Evolutionary conservation across 2,329 filamentous ascomycete species (phyloP).

Genomic region (Exophiala lecanii-corni): DNA sequence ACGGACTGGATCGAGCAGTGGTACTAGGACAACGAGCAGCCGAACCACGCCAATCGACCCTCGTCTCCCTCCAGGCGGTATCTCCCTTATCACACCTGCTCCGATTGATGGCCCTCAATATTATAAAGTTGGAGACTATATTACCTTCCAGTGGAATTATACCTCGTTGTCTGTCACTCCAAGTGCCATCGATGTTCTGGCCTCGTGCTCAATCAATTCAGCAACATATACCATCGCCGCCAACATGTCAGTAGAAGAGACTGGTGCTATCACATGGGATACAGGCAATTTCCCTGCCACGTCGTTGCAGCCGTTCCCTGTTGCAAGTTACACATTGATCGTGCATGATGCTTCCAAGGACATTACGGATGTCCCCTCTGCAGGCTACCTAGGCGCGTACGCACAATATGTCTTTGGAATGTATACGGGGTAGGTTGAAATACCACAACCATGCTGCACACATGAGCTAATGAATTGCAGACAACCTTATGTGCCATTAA

Average conservation of each 20-base stretch:
- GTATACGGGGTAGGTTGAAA: constrained; percentile 45
- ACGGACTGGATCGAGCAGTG: constrained; percentile 6
- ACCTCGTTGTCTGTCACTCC: constrained; percentile 56
- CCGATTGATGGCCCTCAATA: constrained; percentile 48
- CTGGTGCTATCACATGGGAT: constrained; percentile 56
- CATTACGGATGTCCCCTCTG: constrained; percentile 46
- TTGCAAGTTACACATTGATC: constrained; percentile 59
- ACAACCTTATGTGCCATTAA: constrained; percentile 25
- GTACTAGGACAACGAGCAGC: constrained; percentile 23
- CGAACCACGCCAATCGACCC: constrained; percentile 47
- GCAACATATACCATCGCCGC: constrained; percentile 58
- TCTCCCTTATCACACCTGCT: constrained; percentile 58
- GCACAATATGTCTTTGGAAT: constrained; percentile 57
- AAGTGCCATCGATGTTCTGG: constrained; percentile 56
- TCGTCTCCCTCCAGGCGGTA: constrained; percentile 53
- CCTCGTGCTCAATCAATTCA: constrained; percentile 55
- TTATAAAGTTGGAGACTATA: constrained; percentile 60
- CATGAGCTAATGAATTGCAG: constrained; percentile 3
- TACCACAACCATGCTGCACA: constrained; percentile 43
- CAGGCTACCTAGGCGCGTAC: constrained; percentile 53
- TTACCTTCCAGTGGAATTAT: constrained; percentile 67
- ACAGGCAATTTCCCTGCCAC: constrained; percentile 50
- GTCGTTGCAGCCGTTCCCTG: constrained; percentile 49
- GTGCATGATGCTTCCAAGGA: constrained; percentile 55
- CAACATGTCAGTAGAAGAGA: constrained; percentile 53